Evolutionary conservation across 352 stramenopile genomes (phyloP), one percentile per base, ranked within the genome.

Genomic region (Phytophthora pisi): DNA sequence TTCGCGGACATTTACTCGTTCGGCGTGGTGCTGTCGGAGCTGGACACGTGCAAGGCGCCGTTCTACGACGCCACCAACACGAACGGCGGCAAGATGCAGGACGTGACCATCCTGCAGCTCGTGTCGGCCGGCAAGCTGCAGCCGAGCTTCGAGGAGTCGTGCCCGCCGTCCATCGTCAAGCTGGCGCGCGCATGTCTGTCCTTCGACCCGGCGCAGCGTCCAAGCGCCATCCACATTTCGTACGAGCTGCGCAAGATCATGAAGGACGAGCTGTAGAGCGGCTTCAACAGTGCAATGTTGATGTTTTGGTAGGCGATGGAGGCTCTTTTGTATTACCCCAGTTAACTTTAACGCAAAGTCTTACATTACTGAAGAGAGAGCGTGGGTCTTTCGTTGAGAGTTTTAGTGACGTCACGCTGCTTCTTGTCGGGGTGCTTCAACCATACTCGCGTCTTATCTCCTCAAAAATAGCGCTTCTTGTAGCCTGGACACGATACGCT

Each of bases 201-300:
- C 4, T 92, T 91, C 55, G 78, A 93, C 60, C 80, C 83, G 8
- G 76, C 71, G 5, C 66, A 90, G 11, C 85, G 85, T 56, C 85
- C 85, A 47, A 88, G 79, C 53, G 85, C 85, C 36, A 91, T 93
- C 58, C 80, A 92, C 58, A 81, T 93, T 38, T 89, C 85, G 16
- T 93, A 91, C 74, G 78, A 91, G 66, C 65, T 93, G 59, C 82
- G 83, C 49, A 90, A 89, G 65, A 91, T 93, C 68, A 77, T 91
- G 67, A 88, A 86, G 70, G 81, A 90, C 51, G 78, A 84, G 66
- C 67, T 89, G 34, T 89, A 76, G 71, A 68, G 42, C 57, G 52
- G 42, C 16, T 23, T 34, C 9, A 11, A 34, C 28, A 34, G 28
- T 2, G 9, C 28, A 34, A 34, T 34, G 28, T 34, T 34, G 28